Evolutionary conservation across 768 basidiomycete genomes (phyloP).

Genomic region (Mycena venus): DNA sequence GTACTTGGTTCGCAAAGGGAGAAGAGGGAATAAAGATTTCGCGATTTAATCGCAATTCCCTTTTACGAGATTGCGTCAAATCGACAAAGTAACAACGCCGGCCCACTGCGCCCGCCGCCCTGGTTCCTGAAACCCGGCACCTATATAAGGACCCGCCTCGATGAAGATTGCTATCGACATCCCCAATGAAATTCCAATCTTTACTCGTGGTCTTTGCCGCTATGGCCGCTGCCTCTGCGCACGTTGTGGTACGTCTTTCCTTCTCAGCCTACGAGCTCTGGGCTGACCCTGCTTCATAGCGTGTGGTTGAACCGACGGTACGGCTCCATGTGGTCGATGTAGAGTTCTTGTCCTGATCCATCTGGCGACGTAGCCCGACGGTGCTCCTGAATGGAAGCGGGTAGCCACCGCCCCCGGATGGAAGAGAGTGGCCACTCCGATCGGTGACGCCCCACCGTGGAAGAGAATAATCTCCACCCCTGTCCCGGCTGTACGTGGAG

Average conservation of each 20-base stretch:
- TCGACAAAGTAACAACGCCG: not conserved
- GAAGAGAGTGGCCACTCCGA: not conserved
- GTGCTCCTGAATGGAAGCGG: constrained; percentile 1
- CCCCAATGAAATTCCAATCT: constrained; percentile 46
- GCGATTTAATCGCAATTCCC: too few relatives aligned
- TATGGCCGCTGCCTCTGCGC: constrained; percentile 9
- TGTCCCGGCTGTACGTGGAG: too few relatives aligned
- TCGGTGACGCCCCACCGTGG: not conserved
- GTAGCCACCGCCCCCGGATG: not conserved
- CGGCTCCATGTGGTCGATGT: not conserved
- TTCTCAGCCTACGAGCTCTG: too few relatives aligned
- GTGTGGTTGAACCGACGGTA: not conserved
- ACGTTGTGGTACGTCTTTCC: not conserved
- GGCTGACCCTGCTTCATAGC: not conserved
- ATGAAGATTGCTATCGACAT: constrained; percentile 24
- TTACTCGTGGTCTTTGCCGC: constrained; percentile 39
- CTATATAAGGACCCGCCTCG: not conserved
- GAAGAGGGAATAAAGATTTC: not conserved
- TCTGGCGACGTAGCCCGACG: not conserved
- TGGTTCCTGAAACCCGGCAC: constrained; percentile 21
- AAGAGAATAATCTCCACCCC: not conserved
- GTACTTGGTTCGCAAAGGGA: not conserved
- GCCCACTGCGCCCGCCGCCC: not conserved
- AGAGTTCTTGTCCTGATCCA: not conserved
- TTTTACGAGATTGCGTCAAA: not conserved